A percentile compares a stretch with the other conserved stretches of the same genome.
phyloP scores from a whole-genome alignment of 228 moss, liverwort and hornwort species.

The Sphagnum fallax region DNA sequence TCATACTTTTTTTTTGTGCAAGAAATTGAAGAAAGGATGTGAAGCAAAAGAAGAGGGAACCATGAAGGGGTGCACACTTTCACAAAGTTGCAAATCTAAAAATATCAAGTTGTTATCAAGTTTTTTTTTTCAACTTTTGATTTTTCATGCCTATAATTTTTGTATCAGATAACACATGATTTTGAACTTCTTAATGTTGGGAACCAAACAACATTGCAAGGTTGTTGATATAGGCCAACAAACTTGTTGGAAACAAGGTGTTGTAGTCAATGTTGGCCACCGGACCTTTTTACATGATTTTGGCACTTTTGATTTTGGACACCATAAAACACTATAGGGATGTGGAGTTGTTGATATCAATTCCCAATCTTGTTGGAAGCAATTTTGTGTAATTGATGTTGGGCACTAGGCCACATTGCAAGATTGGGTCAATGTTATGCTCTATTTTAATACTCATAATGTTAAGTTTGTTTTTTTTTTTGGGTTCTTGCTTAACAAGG shows the following conservation, averaged over 20 bases:
- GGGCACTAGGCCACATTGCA: background rate
- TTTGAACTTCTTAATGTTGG: constrained; percentile 3
- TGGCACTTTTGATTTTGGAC: constrained; percentile 3
- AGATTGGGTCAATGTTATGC: constrained; percentile 12
- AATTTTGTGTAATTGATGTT: constrained; percentile 2
- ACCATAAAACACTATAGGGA: constrained; percentile 8
- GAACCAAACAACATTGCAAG: constrained; percentile 5
- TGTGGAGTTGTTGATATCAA: constrained; percentile 9
- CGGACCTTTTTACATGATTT: constrained; percentile 3
- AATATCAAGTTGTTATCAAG: too few species aligned
- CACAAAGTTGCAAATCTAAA: too few species aligned
- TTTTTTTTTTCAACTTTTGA: too few species aligned
- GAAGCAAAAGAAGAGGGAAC: too few species aligned
- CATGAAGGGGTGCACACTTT: too few species aligned
- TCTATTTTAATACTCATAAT: constrained; percentile 19
- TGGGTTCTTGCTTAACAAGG: too few species aligned
- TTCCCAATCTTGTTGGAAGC: constrained; percentile 1
- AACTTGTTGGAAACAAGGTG: background rate
- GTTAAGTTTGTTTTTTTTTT: too few species aligned
- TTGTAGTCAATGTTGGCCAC: background rate
- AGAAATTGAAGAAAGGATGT: too few species aligned
- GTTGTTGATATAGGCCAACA: constrained; percentile 9
- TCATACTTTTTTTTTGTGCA: too few species aligned
- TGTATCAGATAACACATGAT: too few species aligned
- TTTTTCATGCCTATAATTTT: too few species aligned